Conservation (phyloP, 148 eudicot genomes). For the Chenopodium formosanum region DNA sequence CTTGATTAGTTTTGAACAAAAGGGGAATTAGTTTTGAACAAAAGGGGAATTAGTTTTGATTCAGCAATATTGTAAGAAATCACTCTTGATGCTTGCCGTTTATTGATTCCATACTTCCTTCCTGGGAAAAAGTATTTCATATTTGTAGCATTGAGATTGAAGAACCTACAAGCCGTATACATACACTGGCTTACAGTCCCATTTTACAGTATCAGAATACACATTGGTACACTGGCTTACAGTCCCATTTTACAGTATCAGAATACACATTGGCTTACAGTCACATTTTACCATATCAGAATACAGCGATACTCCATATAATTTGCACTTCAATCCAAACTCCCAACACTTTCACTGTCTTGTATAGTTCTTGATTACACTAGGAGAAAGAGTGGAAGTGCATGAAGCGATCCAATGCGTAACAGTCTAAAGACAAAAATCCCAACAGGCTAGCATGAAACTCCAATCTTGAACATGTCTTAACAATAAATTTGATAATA, state of each 20-base stretch:
- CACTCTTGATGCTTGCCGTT: too few relatives aligned
- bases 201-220: too few relatives aligned
- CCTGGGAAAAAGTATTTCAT: too few relatives aligned
- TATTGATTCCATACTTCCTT: too few relatives aligned
- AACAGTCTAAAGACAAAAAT: too few relatives aligned
- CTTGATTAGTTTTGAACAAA: too few relatives aligned
- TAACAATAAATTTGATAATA: too few relatives aligned
- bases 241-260: not conserved
- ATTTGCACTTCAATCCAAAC: not conserved
- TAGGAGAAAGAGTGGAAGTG: not conserved
- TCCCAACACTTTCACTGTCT: not conserved
- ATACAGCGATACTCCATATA: not conserved
- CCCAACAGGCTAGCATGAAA: not conserved
- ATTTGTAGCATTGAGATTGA: too few relatives aligned
- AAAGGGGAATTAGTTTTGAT: too few relatives aligned
- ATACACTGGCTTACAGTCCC: not conserved
- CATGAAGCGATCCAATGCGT: not conserved
- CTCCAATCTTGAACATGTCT: not conserved
- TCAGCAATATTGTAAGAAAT: too few relatives aligned
- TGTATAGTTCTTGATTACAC: not conserved
- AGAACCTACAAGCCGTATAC: too few relatives aligned
- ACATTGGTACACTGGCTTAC: not conserved
- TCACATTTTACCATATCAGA: not conserved
- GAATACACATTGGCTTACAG: not conserved
- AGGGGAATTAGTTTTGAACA: too few relatives aligned